Conservation (phyloP, 805 yeast species). For the Ogataea thermomethanolica region DNA sequence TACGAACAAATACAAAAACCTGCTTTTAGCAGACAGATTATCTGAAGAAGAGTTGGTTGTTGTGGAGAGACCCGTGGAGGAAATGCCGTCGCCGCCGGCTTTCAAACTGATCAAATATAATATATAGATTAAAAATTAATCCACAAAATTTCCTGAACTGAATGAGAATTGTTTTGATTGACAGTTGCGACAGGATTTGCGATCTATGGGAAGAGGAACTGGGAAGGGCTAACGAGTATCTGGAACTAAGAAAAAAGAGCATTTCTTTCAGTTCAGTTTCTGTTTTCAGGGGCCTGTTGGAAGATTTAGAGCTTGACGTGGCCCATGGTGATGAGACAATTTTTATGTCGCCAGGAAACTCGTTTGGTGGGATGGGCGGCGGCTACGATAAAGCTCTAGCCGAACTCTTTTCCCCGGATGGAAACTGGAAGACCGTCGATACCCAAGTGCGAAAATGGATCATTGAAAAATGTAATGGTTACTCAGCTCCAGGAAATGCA, state of each 20-base stretch:
- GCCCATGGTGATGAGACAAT: slow-evolving; percentile 10
- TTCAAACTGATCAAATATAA: slow-evolving; percentile 57
- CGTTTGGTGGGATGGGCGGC: slow-evolving; percentile 48
- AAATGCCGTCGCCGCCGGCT: slow-evolving; percentile 56
- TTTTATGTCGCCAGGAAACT: slow-evolving; percentile 51
- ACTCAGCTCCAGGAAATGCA: slow-evolving; percentile 31
- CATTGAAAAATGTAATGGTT: slow-evolving; percentile 27
- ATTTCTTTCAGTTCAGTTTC: not conserved
- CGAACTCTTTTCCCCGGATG: slow-evolving; percentile 20
- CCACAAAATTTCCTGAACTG: slow-evolving; percentile 32
- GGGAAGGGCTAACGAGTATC: not conserved
- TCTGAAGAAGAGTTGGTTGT: slow-evolving; percentile 56
- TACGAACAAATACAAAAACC: slow-evolving; percentile 70
- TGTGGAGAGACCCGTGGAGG: slow-evolving; percentile 70
- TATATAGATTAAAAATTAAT: slow-evolving; percentile 23
- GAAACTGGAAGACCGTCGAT: slow-evolving; percentile 25
- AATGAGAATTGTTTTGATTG: slow-evolving; percentile 27
- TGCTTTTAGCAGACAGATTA: slow-evolving; percentile 58
- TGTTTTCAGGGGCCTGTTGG: not conserved
- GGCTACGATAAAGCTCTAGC: slow-evolving; percentile 45
- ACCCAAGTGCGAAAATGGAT: slow-evolving; percentile 16
- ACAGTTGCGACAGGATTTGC: slow-evolving; percentile 1
- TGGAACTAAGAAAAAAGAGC: not conserved
- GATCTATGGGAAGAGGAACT: slow-evolving; percentile 4
- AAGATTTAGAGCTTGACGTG: not conserved